Evolutionary conservation across 1,284 basidiomycete species (phyloP).

Genomic region (Pisolithus thermaeus): DNA sequence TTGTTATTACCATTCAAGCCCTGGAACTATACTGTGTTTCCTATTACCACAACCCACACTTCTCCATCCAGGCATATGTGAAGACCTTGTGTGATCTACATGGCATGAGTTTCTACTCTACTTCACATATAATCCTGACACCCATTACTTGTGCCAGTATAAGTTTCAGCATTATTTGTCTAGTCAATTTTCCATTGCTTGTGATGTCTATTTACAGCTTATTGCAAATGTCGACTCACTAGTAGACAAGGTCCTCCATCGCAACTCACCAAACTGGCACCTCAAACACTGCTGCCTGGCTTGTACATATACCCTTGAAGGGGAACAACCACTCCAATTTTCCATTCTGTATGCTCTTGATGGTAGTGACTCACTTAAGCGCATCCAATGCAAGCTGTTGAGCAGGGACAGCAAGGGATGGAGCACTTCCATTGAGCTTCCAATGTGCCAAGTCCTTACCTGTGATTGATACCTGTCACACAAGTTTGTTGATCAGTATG

Average conservation of each 20-base stretch:
- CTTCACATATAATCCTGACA: background rate
- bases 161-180: constrained; percentile 1
- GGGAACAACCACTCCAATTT: constrained; percentile 2
- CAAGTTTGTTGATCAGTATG: background rate
- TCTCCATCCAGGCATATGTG: constrained; percentile 12
- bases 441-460: constrained; percentile 12
- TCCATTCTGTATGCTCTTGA: constrained; percentile 10
- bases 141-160: background rate
- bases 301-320: constrained; percentile 8
- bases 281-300: constrained; percentile 8
- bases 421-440: constrained; percentile 9
- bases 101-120: constrained; percentile 1
- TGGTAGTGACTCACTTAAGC: constrained; percentile 11
- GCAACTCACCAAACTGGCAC: constrained; percentile 7
- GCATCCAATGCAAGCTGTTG: background rate
- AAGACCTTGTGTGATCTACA: constrained; percentile 13
- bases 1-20: constrained; percentile 2
- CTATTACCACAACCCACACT: constrained; percentile 6
- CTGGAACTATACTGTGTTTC: constrained; percentile 8
- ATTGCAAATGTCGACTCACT: background rate
- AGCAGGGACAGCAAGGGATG: background rate
- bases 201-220: constrained; percentile 10
- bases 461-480: background rate
- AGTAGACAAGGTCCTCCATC: background rate
- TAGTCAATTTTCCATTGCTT: constrained; percentile 8